Base-by-base conservation (phyloP, 352 stramenopile species). In the Globisporangium viniferum region DNA sequence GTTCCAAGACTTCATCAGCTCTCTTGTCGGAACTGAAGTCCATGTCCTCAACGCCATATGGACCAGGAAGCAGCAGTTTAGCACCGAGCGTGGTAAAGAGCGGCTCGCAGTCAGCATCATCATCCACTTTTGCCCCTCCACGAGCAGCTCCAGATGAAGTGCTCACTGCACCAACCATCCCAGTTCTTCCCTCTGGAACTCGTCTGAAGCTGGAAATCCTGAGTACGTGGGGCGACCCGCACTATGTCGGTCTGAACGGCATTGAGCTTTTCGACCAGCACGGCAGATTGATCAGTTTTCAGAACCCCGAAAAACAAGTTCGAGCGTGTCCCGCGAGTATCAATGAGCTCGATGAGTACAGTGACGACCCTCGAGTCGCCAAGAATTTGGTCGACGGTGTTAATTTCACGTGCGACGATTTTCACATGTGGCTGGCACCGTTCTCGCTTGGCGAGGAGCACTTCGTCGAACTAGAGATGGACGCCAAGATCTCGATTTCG, bases 381-480 rank as follows among this genome's bases (percentile, higher is more conserved):
- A 76, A 71, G 65, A 95, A 93, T 55, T 62, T 94, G 4, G 80
- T 98, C 1, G 92, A 98, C 62, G 90, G 91, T 3, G 75, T 92
- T 0, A 96, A 97, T 54, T 85, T 87, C 51, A 98, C 92, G 2
- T 95, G 84, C 64, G 91, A 98, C 62, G 92, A 98, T 63, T 86
- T 95, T 14, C 91, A 98, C 75, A 89, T 94, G 80, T 98, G 92
- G 92, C 72, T 98, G 0, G 86, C 92, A 12, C 92, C 92, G 12
- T 97, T 87, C 56, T 88, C 84, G 7, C 15, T 62, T 14, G 85
- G 80, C 0, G 56, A 81, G 8, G 29, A 74, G 7, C 87, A 96
- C 59, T 80, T 78, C 20, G 75, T 97, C 20, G 48, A 74, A 29
- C 51, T 97, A 0, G 72, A 85, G 54, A 66, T 97, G 33, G 70